phyloP scores from a whole-genome alignment of 1,284 basidiomycete species.

The Inonotus obliquus region DNA sequence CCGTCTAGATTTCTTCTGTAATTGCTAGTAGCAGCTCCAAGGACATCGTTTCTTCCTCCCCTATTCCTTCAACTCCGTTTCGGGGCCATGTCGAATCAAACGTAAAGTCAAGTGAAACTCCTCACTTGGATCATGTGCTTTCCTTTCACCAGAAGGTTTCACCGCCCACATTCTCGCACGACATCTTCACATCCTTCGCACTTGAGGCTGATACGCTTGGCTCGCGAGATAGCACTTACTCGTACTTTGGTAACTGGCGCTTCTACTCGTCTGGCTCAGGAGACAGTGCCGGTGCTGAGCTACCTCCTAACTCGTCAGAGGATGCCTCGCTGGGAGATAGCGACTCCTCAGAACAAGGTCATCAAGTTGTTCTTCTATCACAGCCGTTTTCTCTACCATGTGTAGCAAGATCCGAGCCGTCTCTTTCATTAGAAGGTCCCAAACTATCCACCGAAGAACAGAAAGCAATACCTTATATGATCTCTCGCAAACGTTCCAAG shows the following conservation, averaged over 20 bases:
- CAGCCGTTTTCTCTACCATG: neutral
- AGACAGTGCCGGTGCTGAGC: neutral
- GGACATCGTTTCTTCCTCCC: neutral
- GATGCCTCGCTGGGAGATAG: neutral
- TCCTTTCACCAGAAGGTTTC: constrained; percentile 14
- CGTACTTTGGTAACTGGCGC: constrained; percentile 1
- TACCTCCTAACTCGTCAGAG: neutral
- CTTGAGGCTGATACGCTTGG: neutral
- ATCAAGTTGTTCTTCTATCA: constrained; percentile 2
- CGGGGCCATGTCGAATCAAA: neutral
- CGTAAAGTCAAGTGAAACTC: neutral
- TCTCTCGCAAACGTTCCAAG: neutral
- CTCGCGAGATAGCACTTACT: neutral
- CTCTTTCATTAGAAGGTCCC: neutral
- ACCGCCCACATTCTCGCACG: constrained; percentile 1
- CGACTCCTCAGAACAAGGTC: constrained; percentile 2
- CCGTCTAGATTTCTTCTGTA: neutral
- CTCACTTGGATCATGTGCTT: constrained; percentile 15
- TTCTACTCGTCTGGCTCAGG: constrained; percentile 4
- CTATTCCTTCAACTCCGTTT: neutral
- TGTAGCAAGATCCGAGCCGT: neutral
- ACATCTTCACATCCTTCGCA: constrained; percentile 3
- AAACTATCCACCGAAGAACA: neutral
- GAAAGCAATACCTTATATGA: neutral
- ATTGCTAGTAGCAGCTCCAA: neutral